phyloP scores from a whole-genome alignment of 352 stramenopile genomes.

The Phytophthora hibernalis region DNA sequence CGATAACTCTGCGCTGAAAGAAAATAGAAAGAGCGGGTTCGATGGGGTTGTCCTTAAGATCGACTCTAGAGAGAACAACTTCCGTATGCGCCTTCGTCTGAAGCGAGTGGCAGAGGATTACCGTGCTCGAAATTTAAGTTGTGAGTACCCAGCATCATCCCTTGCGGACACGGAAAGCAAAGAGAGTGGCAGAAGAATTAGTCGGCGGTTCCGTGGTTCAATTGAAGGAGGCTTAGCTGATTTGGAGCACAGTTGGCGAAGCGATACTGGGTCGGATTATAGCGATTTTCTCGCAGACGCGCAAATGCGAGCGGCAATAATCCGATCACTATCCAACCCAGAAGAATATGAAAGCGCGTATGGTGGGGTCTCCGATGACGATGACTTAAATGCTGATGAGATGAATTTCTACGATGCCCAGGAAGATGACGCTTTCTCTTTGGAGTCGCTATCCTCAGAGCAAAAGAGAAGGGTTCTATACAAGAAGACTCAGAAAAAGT shows the following conservation, averaged over 20 bases:
- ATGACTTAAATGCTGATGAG: constrained; percentile 53
- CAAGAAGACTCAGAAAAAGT: constrained; percentile 2
- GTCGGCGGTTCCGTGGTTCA: constrained; percentile 41
- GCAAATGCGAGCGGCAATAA: constrained; percentile 82
- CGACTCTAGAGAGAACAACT: constrained; percentile 67
- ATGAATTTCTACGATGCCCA: constrained; percentile 42
- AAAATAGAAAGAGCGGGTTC: background rate
- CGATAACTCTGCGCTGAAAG: background rate
- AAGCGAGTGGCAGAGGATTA: constrained; percentile 75
- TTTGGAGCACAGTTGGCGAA: constrained; percentile 69
- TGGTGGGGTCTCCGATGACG: constrained; percentile 59
- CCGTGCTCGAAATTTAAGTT: constrained; percentile 71
- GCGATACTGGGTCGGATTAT: constrained; percentile 78
- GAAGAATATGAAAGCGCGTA: constrained; percentile 52
- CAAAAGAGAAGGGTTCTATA: constrained; percentile 10
- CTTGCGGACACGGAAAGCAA: constrained; percentile 58
- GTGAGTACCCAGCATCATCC: constrained; percentile 55
- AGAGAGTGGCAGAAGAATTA: constrained; percentile 38
- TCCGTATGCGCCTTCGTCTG: constrained; percentile 78
- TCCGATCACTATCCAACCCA: constrained; percentile 70
- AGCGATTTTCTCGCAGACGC: constrained; percentile 80
- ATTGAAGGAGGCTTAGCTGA: constrained; percentile 42
- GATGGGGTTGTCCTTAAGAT: constrained; percentile 69
- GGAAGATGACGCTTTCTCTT: constrained; percentile 22
- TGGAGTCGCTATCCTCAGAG: constrained; percentile 5